These are phyloP conservation scores for Aspergillus sp. DNA, from an alignment of 2,329 filamentous ascomycete species.

Conservation along the genomic window DNA sequence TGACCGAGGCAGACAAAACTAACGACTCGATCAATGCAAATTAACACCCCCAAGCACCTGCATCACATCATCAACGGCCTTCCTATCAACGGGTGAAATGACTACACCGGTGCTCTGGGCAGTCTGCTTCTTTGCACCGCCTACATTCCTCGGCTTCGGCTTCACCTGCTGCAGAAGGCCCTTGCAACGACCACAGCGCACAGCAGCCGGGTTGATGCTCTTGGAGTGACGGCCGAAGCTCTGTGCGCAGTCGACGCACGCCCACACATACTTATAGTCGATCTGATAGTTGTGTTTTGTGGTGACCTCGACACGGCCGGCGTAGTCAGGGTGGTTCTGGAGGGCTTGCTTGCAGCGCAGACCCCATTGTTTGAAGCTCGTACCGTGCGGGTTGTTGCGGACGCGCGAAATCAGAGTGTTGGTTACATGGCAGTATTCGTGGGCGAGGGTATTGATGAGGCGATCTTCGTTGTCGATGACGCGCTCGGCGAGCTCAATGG, in stretches of 20 bases:
- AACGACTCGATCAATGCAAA: background rate
- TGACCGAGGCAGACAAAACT: background rate
- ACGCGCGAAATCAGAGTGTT: constrained; percentile 81
- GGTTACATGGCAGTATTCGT: constrained; percentile 91
- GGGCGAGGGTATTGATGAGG: constrained; percentile 82
- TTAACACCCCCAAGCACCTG: constrained; percentile 6
- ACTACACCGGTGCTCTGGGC: background rate
- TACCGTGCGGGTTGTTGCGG: constrained; percentile 69
- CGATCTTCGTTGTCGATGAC: constrained; percentile 71
- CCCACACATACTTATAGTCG: constrained; percentile 86
- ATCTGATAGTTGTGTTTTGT: constrained; percentile 88
- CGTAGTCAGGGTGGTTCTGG: constrained; percentile 44
- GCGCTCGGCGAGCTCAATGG: constrained; percentile 81
- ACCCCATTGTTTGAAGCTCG: constrained; percentile 70
- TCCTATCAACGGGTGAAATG: constrained; percentile 1
- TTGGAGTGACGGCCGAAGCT: constrained; percentile 79
- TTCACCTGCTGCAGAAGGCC: constrained; percentile 65
- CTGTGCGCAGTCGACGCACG: constrained; percentile 58
- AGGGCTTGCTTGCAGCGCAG: constrained; percentile 31
- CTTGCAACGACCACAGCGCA: constrained; percentile 72
- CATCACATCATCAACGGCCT: constrained; percentile 5
- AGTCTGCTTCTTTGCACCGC: constrained; percentile 20
- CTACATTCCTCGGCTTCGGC: constrained; percentile 56
- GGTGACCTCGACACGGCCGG: constrained; percentile 62
- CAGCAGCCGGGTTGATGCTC: constrained; percentile 64